Percentiles rank a stretch among this genome's conserved stretches.
These are phyloP conservation scores for Leishmania martiniquensis DNA, from an alignment of 208 protist genomes.

Conservation along the genomic window DNA sequence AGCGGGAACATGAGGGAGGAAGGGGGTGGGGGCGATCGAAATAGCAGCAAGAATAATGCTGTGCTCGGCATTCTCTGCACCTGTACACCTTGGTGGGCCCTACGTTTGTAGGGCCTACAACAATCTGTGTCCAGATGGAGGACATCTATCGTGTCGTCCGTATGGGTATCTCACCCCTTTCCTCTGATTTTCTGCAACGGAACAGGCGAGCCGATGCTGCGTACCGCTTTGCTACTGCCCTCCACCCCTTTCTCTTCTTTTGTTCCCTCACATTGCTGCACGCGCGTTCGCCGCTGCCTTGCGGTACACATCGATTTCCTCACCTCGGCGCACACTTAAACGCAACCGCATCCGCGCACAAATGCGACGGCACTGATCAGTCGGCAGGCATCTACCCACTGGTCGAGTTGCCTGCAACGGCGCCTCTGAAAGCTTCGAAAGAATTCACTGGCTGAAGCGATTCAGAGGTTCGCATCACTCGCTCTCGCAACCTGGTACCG, in stretches of 20 bases:
- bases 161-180: neutral
- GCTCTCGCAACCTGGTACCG: neutral
- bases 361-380: neutral
- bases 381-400: neutral
- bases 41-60: neutral
- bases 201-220: neutral
- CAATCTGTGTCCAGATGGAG: neutral
- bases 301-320: neutral
- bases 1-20: too few species aligned
- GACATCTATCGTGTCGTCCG: neutral
- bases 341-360: neutral
- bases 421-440: neutral
- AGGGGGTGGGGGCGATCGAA: too few species aligned
- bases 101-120: neutral
- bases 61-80: neutral
- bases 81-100: neutral
- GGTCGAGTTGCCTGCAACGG: constrained; percentile 4
- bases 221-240: neutral
- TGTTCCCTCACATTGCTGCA: neutral
- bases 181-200: neutral
- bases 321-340: neutral
- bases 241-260: neutral
- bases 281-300: neutral
- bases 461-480: neutral
- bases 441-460: neutral